A percentile compares a stretch with the other conserved stretches of the same genome.
Evolutionary conservation across 2,329 filamentous ascomycete species (phyloP).

Genomic region (Thielaviopsis ethacetica): DNA sequence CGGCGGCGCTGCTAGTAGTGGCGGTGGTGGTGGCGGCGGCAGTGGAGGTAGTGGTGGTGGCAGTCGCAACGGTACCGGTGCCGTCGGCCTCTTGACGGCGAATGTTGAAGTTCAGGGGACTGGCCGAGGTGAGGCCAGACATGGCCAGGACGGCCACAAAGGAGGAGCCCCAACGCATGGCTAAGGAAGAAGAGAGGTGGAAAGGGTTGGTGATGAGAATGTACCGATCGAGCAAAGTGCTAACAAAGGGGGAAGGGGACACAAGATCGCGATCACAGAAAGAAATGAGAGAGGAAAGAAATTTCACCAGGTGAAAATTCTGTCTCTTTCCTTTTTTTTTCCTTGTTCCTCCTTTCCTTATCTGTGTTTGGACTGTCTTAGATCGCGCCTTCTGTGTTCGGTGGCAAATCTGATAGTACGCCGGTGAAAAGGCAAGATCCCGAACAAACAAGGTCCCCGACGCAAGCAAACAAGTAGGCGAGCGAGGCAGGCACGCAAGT

Average conservation of each 20-base stretch:
- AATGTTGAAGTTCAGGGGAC: constrained; percentile 2
- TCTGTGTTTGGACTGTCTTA: background rate
- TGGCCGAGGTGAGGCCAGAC: background rate
- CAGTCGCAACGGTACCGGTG: background rate
- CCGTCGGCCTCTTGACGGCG: background rate
- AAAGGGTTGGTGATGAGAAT: background rate
- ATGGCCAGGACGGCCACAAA: constrained; percentile 8
- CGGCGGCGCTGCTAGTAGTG: background rate
- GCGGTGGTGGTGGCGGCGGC: background rate
- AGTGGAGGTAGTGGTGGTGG: background rate
- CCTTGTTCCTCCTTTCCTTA: background rate
- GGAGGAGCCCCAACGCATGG: constrained; percentile 9
- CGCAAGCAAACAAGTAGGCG: background rate
- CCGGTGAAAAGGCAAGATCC: background rate
- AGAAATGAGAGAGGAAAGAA: background rate
- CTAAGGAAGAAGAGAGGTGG: background rate
- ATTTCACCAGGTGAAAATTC: background rate
- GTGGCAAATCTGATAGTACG: background rate
- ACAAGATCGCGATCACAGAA: background rate
- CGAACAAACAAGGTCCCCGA: background rate
- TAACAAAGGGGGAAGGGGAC: background rate
- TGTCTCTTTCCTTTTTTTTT: background rate
- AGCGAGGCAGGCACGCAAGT: background rate
- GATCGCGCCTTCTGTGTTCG: background rate
- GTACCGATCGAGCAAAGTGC: background rate